Evolutionary conservation across 495 filamentous ascomycete species (phyloP).

Genomic region (Cercophora newfieldiana): DNA sequence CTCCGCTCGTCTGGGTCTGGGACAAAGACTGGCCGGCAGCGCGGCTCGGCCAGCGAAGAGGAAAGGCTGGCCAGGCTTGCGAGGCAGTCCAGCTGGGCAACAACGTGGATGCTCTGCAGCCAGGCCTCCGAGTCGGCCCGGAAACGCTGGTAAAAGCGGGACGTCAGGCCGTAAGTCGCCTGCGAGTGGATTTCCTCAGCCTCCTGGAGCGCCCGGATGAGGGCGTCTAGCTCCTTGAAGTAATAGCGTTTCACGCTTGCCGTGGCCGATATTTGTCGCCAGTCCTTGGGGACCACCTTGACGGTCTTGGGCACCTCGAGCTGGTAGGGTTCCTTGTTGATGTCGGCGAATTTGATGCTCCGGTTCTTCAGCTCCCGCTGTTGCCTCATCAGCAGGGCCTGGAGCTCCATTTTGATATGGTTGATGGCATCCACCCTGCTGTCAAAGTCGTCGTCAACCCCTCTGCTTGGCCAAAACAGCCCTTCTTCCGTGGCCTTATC

Average conservation of each 20-base stretch:
- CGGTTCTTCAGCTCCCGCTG: slow-evolving; percentile 63
- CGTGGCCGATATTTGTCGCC: slow-evolving; percentile 96
- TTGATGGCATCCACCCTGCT: slow-evolving; percentile 75
- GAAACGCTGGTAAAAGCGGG: slow-evolving; percentile 82
- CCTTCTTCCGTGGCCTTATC: slow-evolving; percentile 71
- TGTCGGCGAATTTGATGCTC: slow-evolving; percentile 80
- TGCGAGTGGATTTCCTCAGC: slow-evolving; percentile 92
- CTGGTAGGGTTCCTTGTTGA: slow-evolving; percentile 96
- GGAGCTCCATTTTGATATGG: slow-evolving; percentile 67
- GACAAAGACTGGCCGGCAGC: slow-evolving; percentile 85
- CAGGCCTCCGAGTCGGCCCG: slow-evolving; percentile 82
- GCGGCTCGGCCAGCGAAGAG: slow-evolving; percentile 74
- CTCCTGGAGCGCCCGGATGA: slow-evolving; percentile 86
- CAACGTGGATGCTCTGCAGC: slow-evolving; percentile 81
- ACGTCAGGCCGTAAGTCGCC: slow-evolving; percentile 82
- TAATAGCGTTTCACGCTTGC: slow-evolving; percentile 92
- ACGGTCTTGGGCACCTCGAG: slow-evolving; percentile 85
- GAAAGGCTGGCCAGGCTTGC: slow-evolving; percentile 91
- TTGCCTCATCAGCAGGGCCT: slow-evolving; percentile 67
- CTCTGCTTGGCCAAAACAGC: slow-evolving; percentile 77
- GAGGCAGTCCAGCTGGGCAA: slow-evolving; percentile 92
- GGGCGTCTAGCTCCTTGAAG: slow-evolving; percentile 73
- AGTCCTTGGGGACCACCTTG: slow-evolving; percentile 82
- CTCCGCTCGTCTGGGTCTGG: slow-evolving; percentile 80
- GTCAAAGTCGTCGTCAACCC: slow-evolving; percentile 93